phyloP scores from a whole-genome alignment of 78 protist genomes.

The Guillardia theta region DNA sequence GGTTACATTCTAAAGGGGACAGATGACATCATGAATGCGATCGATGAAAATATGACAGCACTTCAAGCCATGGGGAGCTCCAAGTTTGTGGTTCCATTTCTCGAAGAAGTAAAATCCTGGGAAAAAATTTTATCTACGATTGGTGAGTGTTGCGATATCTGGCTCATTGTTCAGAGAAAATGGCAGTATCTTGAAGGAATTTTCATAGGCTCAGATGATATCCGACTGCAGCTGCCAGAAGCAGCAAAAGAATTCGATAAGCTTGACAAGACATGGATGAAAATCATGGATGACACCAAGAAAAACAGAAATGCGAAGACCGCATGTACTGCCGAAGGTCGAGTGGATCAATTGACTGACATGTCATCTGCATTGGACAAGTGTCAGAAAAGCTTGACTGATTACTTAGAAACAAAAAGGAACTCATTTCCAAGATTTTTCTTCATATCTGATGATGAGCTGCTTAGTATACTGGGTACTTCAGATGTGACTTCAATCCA shows the following conservation, averaged over 20 bases:
- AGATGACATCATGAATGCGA: constrained; percentile 67
- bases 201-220: constrained; percentile 86
- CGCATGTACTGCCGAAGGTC: constrained; percentile 64
- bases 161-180: constrained; percentile 82
- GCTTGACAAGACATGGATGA: constrained; percentile 69
- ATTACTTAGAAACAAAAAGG: constrained; percentile 89
- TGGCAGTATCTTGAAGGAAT: constrained; percentile 93
- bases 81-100: constrained; percentile 64
- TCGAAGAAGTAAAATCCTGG: constrained; percentile 73
- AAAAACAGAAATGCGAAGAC: constrained; percentile 62
- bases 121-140: constrained; percentile 72
- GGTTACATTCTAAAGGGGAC: constrained; percentile 57
- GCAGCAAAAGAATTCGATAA: constrained; percentile 82
- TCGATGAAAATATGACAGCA: constrained; percentile 79
- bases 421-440: constrained; percentile 90
- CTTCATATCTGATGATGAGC: constrained; percentile 94
- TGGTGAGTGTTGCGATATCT: constrained; percentile 69
- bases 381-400: constrained; percentile 81
- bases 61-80: constrained; percentile 71
- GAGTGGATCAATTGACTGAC: constrained; percentile 60
- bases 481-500: constrained; percentile 75
- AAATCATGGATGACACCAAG: constrained; percentile 72
- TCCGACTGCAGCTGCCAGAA: constrained; percentile 87
- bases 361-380: constrained; percentile 62
- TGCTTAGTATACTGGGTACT: constrained; percentile 80